Evolutionary conservation across 2,329 filamentous ascomycete genomes (phyloP), one percentile per base, ranked within the genome.

Genomic region (Stagonosporopsis cucurbitacearum): DNA sequence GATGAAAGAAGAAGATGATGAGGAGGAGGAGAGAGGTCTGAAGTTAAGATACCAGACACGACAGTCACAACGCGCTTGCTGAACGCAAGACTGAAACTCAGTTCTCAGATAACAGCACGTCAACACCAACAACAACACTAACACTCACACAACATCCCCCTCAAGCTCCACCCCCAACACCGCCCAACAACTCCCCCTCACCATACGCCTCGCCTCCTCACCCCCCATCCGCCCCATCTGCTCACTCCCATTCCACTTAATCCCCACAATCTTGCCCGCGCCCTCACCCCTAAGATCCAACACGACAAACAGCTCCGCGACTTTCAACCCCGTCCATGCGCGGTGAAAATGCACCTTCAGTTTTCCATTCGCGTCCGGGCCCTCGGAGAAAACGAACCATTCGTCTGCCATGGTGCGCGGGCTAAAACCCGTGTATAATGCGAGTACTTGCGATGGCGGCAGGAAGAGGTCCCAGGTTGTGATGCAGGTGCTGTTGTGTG

Each of bases 141-240:
- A 1, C 28, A n/a, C 19, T 22, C 86, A 90, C 15, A 47, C 47
- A 9, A 8, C 36, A 59, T 81, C 89, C 2, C 87, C 69, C 72
- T 89, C 62, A 12, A 74, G 50, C 11, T 65, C 45, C 3, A 73
- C 61, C 4, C 60, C 65, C 48, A 74, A 48, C 25, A 63, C 64
- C 54, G 60, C 65, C n/a, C 47, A 45, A 42, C 69, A 72, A 7
- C 54, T 57, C 36, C 59, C 66, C 19, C 63, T 51, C 2, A 75
- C 58, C 55, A 66, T 66, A 32, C 67, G 64, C 59, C 71, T 74
- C 1, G 65, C 71, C 50, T 71, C 68, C 6, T 66, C 66, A 11
- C 66, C 66, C 6, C 60, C 59, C 68, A 72, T 62, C n/a, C 54
- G 13, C 42, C 68, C 64, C 28, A 63, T 68, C 56, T 71, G 59